phyloP scores from a whole-genome alignment of 1,139 yeast genomes.

The Scheffersomyces segobiensis region DNA sequence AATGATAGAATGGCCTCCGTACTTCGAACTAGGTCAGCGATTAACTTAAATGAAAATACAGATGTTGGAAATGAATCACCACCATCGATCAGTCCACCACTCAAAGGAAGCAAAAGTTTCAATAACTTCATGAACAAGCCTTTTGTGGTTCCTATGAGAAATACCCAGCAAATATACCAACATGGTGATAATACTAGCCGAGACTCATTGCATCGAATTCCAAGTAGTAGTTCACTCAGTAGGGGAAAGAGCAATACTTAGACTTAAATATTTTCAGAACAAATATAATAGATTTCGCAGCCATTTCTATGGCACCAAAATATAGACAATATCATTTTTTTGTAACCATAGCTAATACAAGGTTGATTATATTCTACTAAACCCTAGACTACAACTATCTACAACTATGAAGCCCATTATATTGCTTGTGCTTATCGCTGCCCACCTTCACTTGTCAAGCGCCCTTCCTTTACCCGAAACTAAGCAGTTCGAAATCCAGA shows the following conservation, averaged over 20 bases:
- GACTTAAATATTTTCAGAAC: neutral
- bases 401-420: neutral
- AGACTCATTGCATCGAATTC: slow-evolving; percentile 27
- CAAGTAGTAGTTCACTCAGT: slow-evolving; percentile 21
- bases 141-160: slow-evolving; percentile 33
- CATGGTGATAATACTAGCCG: slow-evolving; percentile 28
- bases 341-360: slow-evolving; percentile 2
- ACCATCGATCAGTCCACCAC: neutral
- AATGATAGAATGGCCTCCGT: slow-evolving; percentile 7
- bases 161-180: slow-evolving; percentile 12
- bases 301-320: slow-evolving; percentile 3
- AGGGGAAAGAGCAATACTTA: slow-evolving; percentile 9
- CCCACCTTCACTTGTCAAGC: neutral
- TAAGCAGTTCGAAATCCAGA: slow-evolving; percentile 21
- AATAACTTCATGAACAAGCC: slow-evolving; percentile 39
- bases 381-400: neutral
- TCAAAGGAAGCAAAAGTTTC: slow-evolving; percentile 12
- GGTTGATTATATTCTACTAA: slow-evolving; percentile 3
- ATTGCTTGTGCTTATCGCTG: neutral
- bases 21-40: slow-evolving; percentile 42
- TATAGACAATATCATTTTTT: slow-evolving; percentile 2
- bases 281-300: neutral
- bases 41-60: slow-evolving; percentile 29
- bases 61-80: slow-evolving; percentile 6
- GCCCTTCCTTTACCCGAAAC: neutral